Evolutionary conservation across 441 rosid genomes (phyloP), one percentile per base, ranked within the genome.

Genomic region (Kokia cookei): DNA sequence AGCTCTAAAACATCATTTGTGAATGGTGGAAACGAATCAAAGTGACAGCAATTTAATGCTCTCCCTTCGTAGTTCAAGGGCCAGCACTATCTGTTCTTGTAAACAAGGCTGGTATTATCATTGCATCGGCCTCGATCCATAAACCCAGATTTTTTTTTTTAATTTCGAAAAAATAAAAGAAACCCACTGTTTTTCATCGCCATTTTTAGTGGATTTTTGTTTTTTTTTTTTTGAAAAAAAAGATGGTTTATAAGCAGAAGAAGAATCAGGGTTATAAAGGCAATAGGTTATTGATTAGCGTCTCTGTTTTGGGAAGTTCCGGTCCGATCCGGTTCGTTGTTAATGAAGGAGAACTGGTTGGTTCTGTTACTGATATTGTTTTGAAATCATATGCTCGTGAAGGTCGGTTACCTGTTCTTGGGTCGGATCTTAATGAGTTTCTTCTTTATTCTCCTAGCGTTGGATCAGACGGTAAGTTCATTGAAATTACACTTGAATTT

Each of bases 91-190:
- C 37, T 32, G 37, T 32, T 93, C 98, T 62, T 93, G 97, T 93
- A 95, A 90, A 80, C 91, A 90, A 81, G 95, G 91, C 93, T 95
- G 99, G 99, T 91, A 91, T 93, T 90, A 82, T 50, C 97, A 95
- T 90, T 91, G 98, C 93, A 81, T 87, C 75, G 95, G 97, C 81
- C 78, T 90, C 82, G 97, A 93, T 91, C 99, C 98, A 70, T 92
- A 84, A 50, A 50, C 13, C 29, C 14, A 2, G 45, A 11, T 22
- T 54, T 61, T 32, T 32, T 32, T 1, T 32, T 32, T 5, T 4
- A 4, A 0, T 29, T 29, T 29, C 0, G 5, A 32, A 13, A 8
- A 51, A 15, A 15, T 1, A 12, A 45, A 19, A 50, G 22, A 54
- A 42, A 7, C 48, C 61, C 61, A 43, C 53, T 80, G 43, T 26